phyloP scores from a whole-genome alignment of 345 rosid genomes.

The Ceriops zippeliana region DNA sequence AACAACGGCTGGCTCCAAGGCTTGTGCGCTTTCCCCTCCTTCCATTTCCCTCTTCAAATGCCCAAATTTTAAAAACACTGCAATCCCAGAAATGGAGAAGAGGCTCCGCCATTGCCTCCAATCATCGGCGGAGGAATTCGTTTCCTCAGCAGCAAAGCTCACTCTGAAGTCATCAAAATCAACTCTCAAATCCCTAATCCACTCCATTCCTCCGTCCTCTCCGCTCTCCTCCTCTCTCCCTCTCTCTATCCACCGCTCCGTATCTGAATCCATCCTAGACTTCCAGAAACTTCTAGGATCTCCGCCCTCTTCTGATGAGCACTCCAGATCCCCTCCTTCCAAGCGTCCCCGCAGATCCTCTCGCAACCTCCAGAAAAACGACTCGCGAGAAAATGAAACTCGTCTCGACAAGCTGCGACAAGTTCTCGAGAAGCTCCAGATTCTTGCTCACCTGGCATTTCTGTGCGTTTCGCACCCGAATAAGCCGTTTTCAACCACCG shows the following conservation, averaged over 20 bases:
- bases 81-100: constrained; percentile 53
- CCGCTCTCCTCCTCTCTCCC: constrained; percentile 52
- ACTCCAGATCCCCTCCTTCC: constrained; percentile 45
- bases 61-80: not conserved
- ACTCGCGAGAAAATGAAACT: not conserved
- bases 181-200: constrained; percentile 59
- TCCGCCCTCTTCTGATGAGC: constrained; percentile 16
- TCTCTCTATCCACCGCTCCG: constrained; percentile 45
- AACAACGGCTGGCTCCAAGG: too few relatives aligned
- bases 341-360: constrained; percentile 46
- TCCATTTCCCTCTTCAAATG: not conserved
- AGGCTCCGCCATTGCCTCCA: constrained; percentile 61
- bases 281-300: constrained; percentile 27
- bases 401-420: not conserved
- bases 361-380: constrained; percentile 2
- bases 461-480: constrained; percentile 54
- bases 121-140: constrained; percentile 69
- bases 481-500: constrained; percentile 39
- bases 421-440: constrained; percentile 38
- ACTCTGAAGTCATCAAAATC: constrained; percentile 58
- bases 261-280: constrained; percentile 35
- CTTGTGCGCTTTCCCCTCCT: not conserved
- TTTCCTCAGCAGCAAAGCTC: constrained; percentile 44
- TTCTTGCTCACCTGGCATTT: constrained; percentile 37
- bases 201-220: constrained; percentile 48